A percentile compares a stretch with the other conserved stretches of the same genome.
Conservation (phyloP, 2,329 filamentous ascomycete species). For the Colletotrichum graminicola region DNA sequence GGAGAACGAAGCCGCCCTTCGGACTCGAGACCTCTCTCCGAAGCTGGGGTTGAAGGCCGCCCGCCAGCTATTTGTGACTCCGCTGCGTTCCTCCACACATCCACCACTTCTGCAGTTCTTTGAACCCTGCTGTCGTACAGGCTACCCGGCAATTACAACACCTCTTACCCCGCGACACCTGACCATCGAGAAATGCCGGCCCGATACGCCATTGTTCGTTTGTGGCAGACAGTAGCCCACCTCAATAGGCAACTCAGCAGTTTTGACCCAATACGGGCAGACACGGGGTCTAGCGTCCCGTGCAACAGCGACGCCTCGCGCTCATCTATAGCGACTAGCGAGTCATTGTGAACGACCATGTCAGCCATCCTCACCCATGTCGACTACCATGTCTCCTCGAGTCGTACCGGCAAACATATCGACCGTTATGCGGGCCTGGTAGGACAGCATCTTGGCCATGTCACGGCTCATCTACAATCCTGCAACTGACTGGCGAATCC, state of each 20-base stretch:
- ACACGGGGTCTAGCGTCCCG: constrained; percentile 32
- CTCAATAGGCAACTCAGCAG: background rate
- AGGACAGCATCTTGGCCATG: constrained; percentile 1
- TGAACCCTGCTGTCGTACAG: constrained; percentile 31
- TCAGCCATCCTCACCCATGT: constrained; percentile 3
- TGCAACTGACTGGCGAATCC: background rate
- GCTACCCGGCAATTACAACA: constrained; percentile 18
- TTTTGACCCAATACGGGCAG: constrained; percentile 21
- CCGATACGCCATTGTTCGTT: constrained; percentile 27
- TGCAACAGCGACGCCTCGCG: constrained; percentile 27
- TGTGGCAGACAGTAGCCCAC: background rate
- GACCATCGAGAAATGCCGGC: constrained; percentile 40
- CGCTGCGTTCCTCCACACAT: constrained; percentile 32
- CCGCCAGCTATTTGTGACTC: constrained; percentile 28
- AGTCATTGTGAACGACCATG: constrained; percentile 9
- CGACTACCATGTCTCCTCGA: background rate
- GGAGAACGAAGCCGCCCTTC: constrained; percentile 26
- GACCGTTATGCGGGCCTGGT: background rate
- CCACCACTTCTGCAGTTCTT: constrained; percentile 35
- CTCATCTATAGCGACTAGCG: constrained; percentile 37
- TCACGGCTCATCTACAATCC: background rate
- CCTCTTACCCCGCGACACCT: constrained; percentile 38
- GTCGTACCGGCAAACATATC: background rate
- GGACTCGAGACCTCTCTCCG: constrained; percentile 26
- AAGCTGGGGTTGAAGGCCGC: constrained; percentile 19